Evolutionary conservation across 345 rosid species (phyloP).

Genomic region (Salix brachista): DNA sequence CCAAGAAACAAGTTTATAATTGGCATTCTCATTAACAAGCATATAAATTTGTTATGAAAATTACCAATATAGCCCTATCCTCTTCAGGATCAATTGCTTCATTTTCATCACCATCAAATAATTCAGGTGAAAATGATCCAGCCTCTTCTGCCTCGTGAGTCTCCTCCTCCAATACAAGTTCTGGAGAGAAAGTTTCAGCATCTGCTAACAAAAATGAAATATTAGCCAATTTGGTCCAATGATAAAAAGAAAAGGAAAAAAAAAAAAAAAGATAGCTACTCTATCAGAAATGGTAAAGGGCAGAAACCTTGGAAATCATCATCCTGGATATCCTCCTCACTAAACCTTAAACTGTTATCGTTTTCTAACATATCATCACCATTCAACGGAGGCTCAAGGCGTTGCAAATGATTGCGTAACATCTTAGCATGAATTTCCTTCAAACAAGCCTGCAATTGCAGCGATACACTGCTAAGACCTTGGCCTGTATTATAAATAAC

Average conservation of each 20-base stretch:
- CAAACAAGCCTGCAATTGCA: conserved; percentile 65
- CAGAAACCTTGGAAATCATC: conserved; percentile 33
- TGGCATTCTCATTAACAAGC: neutral
- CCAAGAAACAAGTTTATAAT: neutral
- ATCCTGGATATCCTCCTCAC: conserved; percentile 49
- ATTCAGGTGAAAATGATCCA: conserved; percentile 89
- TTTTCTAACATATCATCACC: conserved; percentile 42
- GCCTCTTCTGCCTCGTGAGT: conserved; percentile 54
- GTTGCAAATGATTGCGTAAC: conserved; percentile 69
- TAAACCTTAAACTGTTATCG: conserved; percentile 31
- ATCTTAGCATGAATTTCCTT: conserved; percentile 86
- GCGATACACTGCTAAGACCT: conserved; percentile 15
- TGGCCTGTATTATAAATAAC: neutral
- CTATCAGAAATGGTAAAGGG: conserved; percentile 1
- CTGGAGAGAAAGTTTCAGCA: conserved; percentile 61
- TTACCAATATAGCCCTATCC: conserved; percentile 78
- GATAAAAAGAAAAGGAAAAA: conserved; percentile 7
- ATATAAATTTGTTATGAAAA: neutral
- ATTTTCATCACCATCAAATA: conserved; percentile 72
- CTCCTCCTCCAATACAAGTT: conserved; percentile 48
- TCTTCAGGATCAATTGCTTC: conserved; percentile 96
- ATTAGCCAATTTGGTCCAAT: conserved; percentile 10
- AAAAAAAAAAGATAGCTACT: neutral
- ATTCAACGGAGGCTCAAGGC: conserved; percentile 64
- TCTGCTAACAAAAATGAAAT: conserved; percentile 28